phyloP scores from a whole-genome alignment of 148 eudicot genomes.

The Drosera capensis region DNA sequence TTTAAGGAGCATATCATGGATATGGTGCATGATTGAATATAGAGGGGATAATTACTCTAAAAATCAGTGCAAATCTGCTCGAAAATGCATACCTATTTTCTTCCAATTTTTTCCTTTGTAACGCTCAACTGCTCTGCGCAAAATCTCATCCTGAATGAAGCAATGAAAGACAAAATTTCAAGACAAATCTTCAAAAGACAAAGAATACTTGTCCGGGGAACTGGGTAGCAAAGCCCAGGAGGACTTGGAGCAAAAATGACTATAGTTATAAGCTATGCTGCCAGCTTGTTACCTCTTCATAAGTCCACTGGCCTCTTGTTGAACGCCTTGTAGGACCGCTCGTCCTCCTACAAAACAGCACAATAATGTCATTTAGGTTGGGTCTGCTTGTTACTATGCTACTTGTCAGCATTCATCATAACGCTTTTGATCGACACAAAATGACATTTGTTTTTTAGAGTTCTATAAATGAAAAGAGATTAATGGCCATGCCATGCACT shows the following conservation, averaged over 20 bases:
- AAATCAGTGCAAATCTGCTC: too few species aligned
- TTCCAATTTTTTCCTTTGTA: conserved; percentile 88
- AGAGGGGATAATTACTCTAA: too few species aligned
- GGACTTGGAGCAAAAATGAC: neutral
- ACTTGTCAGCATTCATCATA: neutral
- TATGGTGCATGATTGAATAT: too few species aligned
- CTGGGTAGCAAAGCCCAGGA: neutral
- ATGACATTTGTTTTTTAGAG: too few species aligned
- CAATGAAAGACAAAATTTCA: conserved; percentile 1
- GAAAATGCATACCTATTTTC: conserved; percentile 91
- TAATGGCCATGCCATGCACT: too few species aligned
- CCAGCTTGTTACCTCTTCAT: conserved; percentile 51
- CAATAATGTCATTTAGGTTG: too few species aligned
- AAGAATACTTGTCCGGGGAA: too few species aligned
- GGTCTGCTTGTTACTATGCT: too few species aligned
- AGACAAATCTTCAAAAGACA: too few species aligned
- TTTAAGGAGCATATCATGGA: too few species aligned
- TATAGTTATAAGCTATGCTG: neutral
- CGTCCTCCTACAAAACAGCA: conserved; percentile 50
- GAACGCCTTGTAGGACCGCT: conserved; percentile 97
- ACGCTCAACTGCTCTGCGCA: conserved; percentile 67
- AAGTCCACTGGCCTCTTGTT: conserved; percentile 94
- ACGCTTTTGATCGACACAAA: neutral
- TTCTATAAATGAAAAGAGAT: too few species aligned
- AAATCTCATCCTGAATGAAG: conserved; percentile 55